These are phyloP conservation scores for Arabidopsis lyrata DNA, from an alignment of 441 rosid species.

Conservation along the genomic window DNA sequence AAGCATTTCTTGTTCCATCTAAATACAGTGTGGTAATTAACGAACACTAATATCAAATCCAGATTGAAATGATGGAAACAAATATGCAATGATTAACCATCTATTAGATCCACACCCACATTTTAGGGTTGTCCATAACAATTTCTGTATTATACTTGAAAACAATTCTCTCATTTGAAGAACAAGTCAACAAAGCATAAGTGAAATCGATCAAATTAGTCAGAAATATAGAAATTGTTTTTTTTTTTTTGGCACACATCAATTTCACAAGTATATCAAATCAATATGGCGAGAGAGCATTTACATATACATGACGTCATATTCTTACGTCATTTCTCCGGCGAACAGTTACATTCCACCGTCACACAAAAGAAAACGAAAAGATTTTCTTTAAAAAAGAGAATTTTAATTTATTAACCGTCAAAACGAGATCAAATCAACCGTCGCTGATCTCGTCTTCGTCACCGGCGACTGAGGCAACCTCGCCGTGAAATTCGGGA, in stretches of 20 bases:
- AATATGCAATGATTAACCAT: not conserved
- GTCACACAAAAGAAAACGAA: not conserved
- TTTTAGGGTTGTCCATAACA: conserved; percentile 13
- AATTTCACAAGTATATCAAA: conserved; percentile 6
- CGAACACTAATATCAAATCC: not conserved
- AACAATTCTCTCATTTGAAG: not conserved
- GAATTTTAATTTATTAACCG: not conserved
- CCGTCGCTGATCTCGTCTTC: conserved; percentile 38
- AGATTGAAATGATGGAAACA: not conserved
- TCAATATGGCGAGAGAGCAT: conserved; percentile 26
- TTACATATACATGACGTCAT: conserved; percentile 39
- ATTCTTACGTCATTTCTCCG: conserved; percentile 9
- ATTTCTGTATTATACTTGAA: not conserved
- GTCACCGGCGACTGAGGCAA: conserved; percentile 60
- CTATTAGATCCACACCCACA: not conserved
- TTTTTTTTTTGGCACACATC: conserved; percentile 3
- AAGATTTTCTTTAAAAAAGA: not conserved
- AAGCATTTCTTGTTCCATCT: not conserved
- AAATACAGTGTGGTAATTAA: not conserved
- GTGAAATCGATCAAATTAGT: no score
- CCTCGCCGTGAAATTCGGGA: conserved; percentile 53
- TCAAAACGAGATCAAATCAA: conserved; percentile 44
- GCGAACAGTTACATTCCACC: conserved; percentile 16
- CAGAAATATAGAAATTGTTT: not conserved
- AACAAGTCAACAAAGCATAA: not conserved